These are phyloP conservation scores for Claviceps paspali DNA, from an alignment of 2,329 filamentous ascomycete genomes.

Conservation along the genomic window DNA sequence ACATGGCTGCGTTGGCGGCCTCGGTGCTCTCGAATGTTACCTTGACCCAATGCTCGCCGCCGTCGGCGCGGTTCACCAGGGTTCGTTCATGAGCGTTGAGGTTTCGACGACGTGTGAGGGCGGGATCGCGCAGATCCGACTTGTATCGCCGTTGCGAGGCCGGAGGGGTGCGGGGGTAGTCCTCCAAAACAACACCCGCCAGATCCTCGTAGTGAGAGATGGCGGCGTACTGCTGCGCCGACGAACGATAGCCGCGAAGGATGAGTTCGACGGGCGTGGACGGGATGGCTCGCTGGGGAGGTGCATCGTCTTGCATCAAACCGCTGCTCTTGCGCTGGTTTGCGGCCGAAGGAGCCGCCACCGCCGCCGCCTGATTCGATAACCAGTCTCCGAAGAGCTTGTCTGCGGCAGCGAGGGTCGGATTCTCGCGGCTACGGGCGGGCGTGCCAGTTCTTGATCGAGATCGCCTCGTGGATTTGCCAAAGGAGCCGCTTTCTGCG, in stretches of 20 bases:
- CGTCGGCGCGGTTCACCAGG: slow-evolving; percentile 67
- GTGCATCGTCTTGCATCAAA: slow-evolving; percentile 24
- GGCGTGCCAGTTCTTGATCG: slow-evolving; percentile 46
- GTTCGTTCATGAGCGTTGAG: slow-evolving; percentile 58
- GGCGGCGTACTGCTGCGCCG: slow-evolving; percentile 64
- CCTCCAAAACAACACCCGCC: slow-evolving; percentile 77
- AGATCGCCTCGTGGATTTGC: slow-evolving; percentile 49
- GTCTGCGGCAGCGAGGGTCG: slow-evolving; percentile 45
- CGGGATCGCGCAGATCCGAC: slow-evolving; percentile 56
- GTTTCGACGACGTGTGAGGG: slow-evolving; percentile 47
- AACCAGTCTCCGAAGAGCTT: slow-evolving; percentile 46
- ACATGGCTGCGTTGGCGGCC: slow-evolving; percentile 54
- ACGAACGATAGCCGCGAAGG: slow-evolving; percentile 60
- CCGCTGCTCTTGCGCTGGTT: slow-evolving; percentile 22
- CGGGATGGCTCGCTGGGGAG: slow-evolving; percentile 19
- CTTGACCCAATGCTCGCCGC: slow-evolving; percentile 86
- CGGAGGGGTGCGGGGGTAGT: slow-evolving; percentile 79
- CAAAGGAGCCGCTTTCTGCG: slow-evolving; percentile 50
- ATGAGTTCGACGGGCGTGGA: slow-evolving; percentile 56
- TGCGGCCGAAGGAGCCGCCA: slow-evolving; percentile 12
- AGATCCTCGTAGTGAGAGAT: slow-evolving; percentile 79
- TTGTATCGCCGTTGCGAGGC: slow-evolving; percentile 55
- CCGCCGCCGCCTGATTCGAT: slow-evolving; percentile 28
- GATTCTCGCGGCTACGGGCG: slow-evolving; percentile 40
- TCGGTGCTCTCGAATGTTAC: slow-evolving; percentile 63